Base-by-base conservation (phyloP, 2,329 filamentous ascomycete genomes). In the Phaeosphaeria sp. region DNA sequence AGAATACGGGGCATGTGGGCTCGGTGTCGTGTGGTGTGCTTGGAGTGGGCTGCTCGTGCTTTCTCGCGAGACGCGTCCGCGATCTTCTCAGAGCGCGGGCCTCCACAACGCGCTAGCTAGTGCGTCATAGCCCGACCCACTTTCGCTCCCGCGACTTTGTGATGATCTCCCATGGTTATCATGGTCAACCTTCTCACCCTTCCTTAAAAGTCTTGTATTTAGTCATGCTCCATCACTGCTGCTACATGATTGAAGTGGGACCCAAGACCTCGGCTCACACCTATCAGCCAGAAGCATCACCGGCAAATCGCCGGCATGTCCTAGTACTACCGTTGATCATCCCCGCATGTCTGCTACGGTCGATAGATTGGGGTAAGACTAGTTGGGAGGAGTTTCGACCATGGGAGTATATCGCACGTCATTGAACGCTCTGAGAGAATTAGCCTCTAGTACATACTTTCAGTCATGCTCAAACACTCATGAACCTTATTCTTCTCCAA, bases 51-150 rank as follows among this genome's bases (percentile, higher is more conserved):
- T 36, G 30, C 47, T 60, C 49, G 55, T 57, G 52, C 59, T 58
- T 60, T 53, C 45, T 56, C 48, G 39, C 45, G 47, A 51, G 61
- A 67, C 66, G 66, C 64, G 66, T 66, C 53, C 30, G 30, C 30
- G 30, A 36, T 36, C 30, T 36, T 36, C 30, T 6, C 25, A 36
- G 30, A 36, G 30, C 30, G 30, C 30, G 30, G 30, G 30, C 30
- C 30, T 36, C 30, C 30, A 47, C 61, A 52, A 56, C 63, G 59
- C 61, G 61, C 45, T 56, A 59, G 61, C 55, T 63, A 61, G 64
- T 57, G 58, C 59, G 46, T 39, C 30, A 36, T 36, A 36, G 30
- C 30, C 30, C n/a, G 30, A 36, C 30, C 30, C 30, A 13, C 30
- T 36, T 36, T 13, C 30, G 15, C 6, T 36, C 30, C 30, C 30